Base-by-base conservation (phyloP, 176 grass and related monocot genomes). In the Phoenix roebelenii region DNA sequence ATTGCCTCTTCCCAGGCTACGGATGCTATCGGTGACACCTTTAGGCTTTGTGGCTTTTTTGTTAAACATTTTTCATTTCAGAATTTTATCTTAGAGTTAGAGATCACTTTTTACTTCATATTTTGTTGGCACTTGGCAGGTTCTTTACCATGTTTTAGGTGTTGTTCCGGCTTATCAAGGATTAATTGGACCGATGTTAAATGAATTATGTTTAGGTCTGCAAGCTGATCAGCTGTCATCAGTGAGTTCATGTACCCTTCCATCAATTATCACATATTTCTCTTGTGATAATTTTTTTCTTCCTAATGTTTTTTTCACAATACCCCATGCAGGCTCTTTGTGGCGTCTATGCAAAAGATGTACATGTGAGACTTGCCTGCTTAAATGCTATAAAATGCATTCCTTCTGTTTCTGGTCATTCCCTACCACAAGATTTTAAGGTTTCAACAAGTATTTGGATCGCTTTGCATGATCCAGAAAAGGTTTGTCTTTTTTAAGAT, bases 371-470 rank as follows among this genome's bases (percentile, higher is more conserved):
- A 72, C 65, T 91, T 62, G 81, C 92, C 61, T 97, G 92, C 69
- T 82, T 97, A 79, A 91, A 80, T 82, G 92, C 92, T 69, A 73
- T 91, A 75, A 97, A 91, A 61, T 91, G 92, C 74, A 78, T 91
- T 83, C 92, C 83, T 77, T 71, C 64, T 73, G 67, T 74, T 57
- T 85, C 78, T 85, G 72, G 80, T 22, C 67, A 59, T 64, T 64
- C 50, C 35, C 25, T 66, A 60, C 78, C 76, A 61, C 86, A 64
- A 16, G 77, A 88, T 84, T 68, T 75, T 50, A 72, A 75, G 24
- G 84, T 91, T 55, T 68, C 82, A 57, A 97, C 92, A 16, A 97
- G 69, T 77, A 76, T 97, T 44, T 97, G 92, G 92, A 88, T 97
- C 82, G 75, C 87, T 76, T 83, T 81, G 50, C 87, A 97, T 80